Conservation (phyloP, 768 basidiomycete species). For the Phylloporus sp. region DNA sequence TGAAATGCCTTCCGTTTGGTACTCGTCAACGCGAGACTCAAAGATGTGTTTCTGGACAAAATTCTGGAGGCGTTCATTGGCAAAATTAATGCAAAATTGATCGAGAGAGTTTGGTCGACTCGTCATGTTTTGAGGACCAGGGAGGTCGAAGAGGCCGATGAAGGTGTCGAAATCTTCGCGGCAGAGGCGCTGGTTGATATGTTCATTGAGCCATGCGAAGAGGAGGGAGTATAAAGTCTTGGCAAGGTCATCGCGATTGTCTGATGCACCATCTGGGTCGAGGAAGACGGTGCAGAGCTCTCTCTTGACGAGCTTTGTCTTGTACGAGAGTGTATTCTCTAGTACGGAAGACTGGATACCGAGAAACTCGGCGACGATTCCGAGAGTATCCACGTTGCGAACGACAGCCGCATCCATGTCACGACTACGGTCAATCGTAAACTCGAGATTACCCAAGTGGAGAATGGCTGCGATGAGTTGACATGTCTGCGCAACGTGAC, state of each 20-base stretch:
- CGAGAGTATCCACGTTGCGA: conserved; percentile 77
- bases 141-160: conserved; percentile 91
- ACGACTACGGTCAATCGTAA: conserved; percentile 73
- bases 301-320: conserved; percentile 89
- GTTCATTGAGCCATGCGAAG: conserved; percentile 95
- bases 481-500: conserved; percentile 92
- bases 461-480: conserved; percentile 94
- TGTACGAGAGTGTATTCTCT: conserved; percentile 83
- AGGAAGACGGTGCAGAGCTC: conserved; percentile 97
- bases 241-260: conserved; percentile 92
- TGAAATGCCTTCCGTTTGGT: conserved; percentile 76
- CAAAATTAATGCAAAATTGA: conserved; percentile 95
- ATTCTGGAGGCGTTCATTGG: conserved; percentile 85
- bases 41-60: conserved; percentile 80
- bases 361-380: conserved; percentile 85
- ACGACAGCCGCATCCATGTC: conserved; percentile 95
- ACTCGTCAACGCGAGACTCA: conserved; percentile 79
- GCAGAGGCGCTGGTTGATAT: conserved; percentile 93
- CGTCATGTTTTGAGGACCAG: conserved; percentile 87
- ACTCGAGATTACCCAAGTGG: conserved; percentile 94
- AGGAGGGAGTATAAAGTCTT: conserved; percentile 91
- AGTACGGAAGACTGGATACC: conserved; percentile 72
- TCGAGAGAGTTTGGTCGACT: conserved; percentile 90
- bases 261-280: conserved; percentile 88
- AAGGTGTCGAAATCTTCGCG: conserved; percentile 90